Percentiles rank a stretch among this genome's conserved stretches.
These are phyloP conservation scores for Malassezia equina DNA, from an alignment of 1,284 basidiomycete species.

Conservation along the genomic window DNA sequence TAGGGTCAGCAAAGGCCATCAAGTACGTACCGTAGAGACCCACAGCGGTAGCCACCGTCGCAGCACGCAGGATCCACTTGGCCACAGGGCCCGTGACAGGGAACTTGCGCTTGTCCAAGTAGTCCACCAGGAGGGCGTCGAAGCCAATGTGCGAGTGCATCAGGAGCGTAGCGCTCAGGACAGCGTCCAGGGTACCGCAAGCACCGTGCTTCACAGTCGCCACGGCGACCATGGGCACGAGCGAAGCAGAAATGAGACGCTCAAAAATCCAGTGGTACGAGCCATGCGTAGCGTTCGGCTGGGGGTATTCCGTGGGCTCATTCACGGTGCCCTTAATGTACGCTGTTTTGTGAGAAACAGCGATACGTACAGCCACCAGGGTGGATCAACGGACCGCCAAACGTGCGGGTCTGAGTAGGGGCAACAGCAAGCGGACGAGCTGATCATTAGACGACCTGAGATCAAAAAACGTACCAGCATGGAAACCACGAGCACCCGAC, in stretches of 20 bases:
- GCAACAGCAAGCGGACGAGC: slow-evolving; percentile 11
- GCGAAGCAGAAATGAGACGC: slow-evolving; percentile 71
- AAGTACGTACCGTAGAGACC: slow-evolving; percentile 62
- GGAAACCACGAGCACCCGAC: slow-evolving; percentile 11
- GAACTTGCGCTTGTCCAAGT: slow-evolving; percentile 88
- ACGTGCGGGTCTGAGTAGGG: slow-evolving; percentile 7
- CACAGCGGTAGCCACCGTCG: slow-evolving; percentile 73
- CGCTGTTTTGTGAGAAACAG: slow-evolving; percentile 53
- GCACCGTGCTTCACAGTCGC: slow-evolving; percentile 47
- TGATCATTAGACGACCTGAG: neutral
- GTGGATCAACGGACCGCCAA: slow-evolving; percentile 13
- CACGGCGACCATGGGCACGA: slow-evolving; percentile 62
- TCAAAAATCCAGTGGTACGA: slow-evolving; percentile 98
- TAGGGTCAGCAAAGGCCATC: neutral
- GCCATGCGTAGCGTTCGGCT: slow-evolving; percentile 62
- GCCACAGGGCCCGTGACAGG: slow-evolving; percentile 59
- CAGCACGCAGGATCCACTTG: slow-evolving; percentile 66
- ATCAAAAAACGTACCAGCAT: slow-evolving; percentile 9
- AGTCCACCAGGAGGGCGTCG: slow-evolving; percentile 56
- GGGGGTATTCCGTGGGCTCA: slow-evolving; percentile 80
- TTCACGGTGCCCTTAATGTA: slow-evolving; percentile 89
- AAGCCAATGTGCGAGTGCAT: slow-evolving; percentile 83
- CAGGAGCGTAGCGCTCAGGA: slow-evolving; percentile 74
- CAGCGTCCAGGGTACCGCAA: slow-evolving; percentile 60
- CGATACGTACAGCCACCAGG: slow-evolving; percentile 15